These are phyloP conservation scores for Alloascoidea africana DNA, from an alignment of 805 yeast species.

Conservation along the genomic window DNA sequence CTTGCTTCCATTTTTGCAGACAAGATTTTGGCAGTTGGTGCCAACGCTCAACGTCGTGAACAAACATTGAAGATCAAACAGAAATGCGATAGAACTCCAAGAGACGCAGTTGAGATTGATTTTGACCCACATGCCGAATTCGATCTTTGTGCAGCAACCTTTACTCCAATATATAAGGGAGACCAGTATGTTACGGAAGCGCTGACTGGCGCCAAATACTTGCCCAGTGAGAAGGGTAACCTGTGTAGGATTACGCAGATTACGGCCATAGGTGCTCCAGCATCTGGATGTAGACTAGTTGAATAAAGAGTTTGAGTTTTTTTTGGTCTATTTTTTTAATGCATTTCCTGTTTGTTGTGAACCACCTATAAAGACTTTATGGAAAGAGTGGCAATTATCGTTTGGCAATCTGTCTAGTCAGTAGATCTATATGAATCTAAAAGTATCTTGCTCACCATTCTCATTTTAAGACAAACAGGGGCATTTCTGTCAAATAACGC, in stretches of 20 bases:
- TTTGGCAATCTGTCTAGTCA: too few relatives aligned
- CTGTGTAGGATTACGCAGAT: slow-evolving; percentile 62
- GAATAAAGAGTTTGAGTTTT: too few relatives aligned
- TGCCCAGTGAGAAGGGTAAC: slow-evolving; percentile 61
- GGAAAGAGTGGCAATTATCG: too few relatives aligned
- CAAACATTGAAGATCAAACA: slow-evolving; percentile 75
- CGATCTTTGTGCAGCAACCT: slow-evolving; percentile 76
- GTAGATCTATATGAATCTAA: too few relatives aligned
- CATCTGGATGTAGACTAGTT: slow-evolving; percentile 62
- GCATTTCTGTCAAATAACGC: too few relatives aligned
- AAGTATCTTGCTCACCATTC: too few relatives aligned
- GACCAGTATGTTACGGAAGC: slow-evolving; percentile 59
- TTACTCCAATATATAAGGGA: slow-evolving; percentile 80
- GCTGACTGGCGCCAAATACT: slow-evolving; percentile 81
- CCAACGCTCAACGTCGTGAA: slow-evolving; percentile 54
- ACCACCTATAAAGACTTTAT: too few relatives aligned
- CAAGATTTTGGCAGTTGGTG: slow-evolving; percentile 56
- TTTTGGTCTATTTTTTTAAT: too few relatives aligned
- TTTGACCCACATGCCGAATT: slow-evolving; percentile 88
- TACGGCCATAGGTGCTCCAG: slow-evolving; percentile 78
- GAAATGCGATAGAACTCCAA: slow-evolving; percentile 64
- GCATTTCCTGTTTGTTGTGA: too few relatives aligned
- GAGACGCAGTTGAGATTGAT: slow-evolving; percentile 80
- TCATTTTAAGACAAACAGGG: too few relatives aligned
- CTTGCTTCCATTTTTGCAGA: slow-evolving; percentile 83